A percentile compares a stretch with the other conserved stretches of the same genome.
These are phyloP conservation scores for Niebla homalea DNA, from an alignment of 495 filamentous ascomycete genomes.

Conservation along the genomic window DNA sequence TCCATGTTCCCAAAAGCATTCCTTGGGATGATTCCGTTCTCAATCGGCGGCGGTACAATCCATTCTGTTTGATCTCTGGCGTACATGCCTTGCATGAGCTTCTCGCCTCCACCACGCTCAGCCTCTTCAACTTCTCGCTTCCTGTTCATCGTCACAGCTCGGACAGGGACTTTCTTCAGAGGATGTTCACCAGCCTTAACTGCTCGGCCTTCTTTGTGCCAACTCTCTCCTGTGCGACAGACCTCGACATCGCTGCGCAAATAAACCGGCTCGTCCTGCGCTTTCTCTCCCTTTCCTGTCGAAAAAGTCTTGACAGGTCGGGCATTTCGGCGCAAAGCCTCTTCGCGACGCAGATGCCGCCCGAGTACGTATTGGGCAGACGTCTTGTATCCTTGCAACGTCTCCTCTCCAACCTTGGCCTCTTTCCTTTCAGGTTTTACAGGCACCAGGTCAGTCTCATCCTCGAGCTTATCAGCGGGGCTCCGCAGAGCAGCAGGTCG, in stretches of 20 bases:
- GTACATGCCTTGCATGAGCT: conserved; percentile 77
- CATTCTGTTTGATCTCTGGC: conserved; percentile 77
- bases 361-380: conserved; percentile 75
- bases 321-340: conserved; percentile 63
- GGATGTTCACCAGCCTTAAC: conserved; percentile 56
- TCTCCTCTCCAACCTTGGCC: conserved; percentile 58
- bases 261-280: conserved; percentile 68
- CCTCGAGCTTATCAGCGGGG: conserved; percentile 63
- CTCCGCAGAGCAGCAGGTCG: conserved; percentile 47
- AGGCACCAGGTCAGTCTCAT: conserved; percentile 58
- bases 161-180: conserved; percentile 76
- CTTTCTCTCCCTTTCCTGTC: conserved; percentile 51
- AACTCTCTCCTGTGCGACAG: conserved; percentile 87
- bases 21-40: conserved; percentile 77
- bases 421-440: conserved; percentile 59
- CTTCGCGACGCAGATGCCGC: conserved; percentile 82
- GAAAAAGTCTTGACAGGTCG: conserved; percentile 61
- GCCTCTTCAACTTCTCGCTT: conserved; percentile 84
- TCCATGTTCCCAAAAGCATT: conserved; percentile 97
- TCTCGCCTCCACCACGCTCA: conserved; percentile 63
- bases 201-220: conserved; percentile 90
- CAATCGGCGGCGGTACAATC: conserved; percentile 76
- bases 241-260: conserved; percentile 63
- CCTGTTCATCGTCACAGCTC: conserved; percentile 76
- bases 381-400: conserved; percentile 74